phyloP scores from a whole-genome alignment of 202 grass and related monocot species.

The Brachypodium distachyon region DNA sequence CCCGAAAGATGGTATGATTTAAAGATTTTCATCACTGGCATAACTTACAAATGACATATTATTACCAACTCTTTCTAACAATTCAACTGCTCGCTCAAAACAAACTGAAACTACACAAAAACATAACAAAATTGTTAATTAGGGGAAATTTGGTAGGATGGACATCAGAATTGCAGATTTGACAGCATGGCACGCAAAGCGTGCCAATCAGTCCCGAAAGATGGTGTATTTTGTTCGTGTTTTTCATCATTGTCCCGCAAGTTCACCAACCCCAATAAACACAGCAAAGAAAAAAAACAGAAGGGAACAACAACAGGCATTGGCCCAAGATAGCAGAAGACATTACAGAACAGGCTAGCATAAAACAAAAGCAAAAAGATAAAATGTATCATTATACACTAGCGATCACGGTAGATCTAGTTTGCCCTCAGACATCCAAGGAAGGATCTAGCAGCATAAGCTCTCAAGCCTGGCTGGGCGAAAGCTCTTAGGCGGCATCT shows the following conservation, averaged over 20 bases:
- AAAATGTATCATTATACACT: no score
- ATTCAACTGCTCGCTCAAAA: no score
- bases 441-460: slow-evolving; percentile 34
- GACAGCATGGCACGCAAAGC: slow-evolving; percentile 14
- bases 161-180: slow-evolving; percentile 41
- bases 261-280: neutral
- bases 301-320: neutral
- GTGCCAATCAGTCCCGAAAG: slow-evolving; percentile 41
- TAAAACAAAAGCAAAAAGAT: neutral
- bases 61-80: no score
- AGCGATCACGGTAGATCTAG: no score
- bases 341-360: neutral
- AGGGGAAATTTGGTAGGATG: neutral
- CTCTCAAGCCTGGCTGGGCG: slow-evolving; percentile 48
- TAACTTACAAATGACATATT: neutral
- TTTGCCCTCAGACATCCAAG: slow-evolving; percentile 34
- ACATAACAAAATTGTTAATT: neutral
- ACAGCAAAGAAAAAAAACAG: neutral
- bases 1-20: slow-evolving; percentile 36
- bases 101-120: neutral
- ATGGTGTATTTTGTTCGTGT: slow-evolving; percentile 34
- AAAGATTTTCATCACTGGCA: slow-evolving; percentile 15
- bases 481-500: slow-evolving; percentile 53
- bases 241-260: slow-evolving; percentile 28
- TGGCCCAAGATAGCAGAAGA: neutral